Evolutionary conservation across 208 protist genomes (phyloP).

Genomic region (Wallacemonas sp.): DNA sequence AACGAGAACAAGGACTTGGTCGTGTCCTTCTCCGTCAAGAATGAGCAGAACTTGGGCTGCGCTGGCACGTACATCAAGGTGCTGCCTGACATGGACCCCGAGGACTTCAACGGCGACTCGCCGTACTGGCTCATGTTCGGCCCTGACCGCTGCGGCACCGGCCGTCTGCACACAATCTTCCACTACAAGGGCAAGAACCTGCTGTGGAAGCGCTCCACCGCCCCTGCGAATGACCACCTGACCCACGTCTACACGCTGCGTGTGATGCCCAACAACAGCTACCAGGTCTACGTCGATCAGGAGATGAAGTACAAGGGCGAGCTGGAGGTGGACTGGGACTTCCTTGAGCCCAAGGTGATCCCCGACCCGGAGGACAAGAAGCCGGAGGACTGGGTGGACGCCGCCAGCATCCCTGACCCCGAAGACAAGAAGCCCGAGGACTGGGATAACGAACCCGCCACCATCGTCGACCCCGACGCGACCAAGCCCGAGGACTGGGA

Average conservation of each 20-base stretch:
- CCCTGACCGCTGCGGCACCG: constrained; percentile 92
- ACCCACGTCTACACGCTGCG: constrained; percentile 95
- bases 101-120: constrained; percentile 85
- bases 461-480: constrained; percentile 89
- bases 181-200: constrained; percentile 93
- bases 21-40: constrained; percentile 91
- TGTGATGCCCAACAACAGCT: constrained; percentile 90
- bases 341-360: constrained; percentile 84
- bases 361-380: constrained; percentile 90
- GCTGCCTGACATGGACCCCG: constrained; percentile 74
- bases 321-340: constrained; percentile 90
- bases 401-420: constrained; percentile 85
- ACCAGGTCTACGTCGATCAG: constrained; percentile 90
- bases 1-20: constrained; percentile 92
- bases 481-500: constrained; percentile 93
- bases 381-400: constrained; percentile 89
- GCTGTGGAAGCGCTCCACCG: constrained; percentile 76
- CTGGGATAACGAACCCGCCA: constrained; percentile 83
- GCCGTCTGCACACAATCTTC: constrained; percentile 93
- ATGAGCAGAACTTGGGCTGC: constrained; percentile 91
- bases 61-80: constrained; percentile 95
- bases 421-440: constrained; percentile 89
- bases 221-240: constrained; percentile 61
- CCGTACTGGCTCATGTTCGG: constrained; percentile 96
- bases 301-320: constrained; percentile 53